Evolutionary conservation across 805 yeast species (phyloP), one percentile per base, ranked within the genome.

Genomic region (Lipomyces chichibuensis): DNA sequence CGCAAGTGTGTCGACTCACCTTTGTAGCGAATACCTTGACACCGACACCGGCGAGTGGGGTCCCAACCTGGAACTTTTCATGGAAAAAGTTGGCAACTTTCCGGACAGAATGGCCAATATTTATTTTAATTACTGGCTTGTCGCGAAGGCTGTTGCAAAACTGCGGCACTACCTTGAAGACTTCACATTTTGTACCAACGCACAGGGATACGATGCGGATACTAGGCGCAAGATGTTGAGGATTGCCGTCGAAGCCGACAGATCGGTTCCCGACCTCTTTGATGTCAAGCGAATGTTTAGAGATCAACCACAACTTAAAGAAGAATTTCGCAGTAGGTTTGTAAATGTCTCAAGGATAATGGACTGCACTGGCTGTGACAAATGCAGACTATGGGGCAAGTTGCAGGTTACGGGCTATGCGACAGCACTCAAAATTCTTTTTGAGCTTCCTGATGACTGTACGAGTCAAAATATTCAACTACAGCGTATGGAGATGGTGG

Each of bases 361-460:
- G 98, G 97, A 94, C 77, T 95, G 99, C 80, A 98, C 95, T 53
- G 98, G 97, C 51, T 95, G 99, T 81, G 99, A 95, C 77, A 84
- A 98, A 76, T 95, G 99, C 78, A 85, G 98, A 74, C 82, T 95
- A 79, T 95, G 99, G 99, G 99, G 99, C 9, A 95, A 95, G 78
- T 85, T 95, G 37, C 99, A 95, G 80, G 92, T 97, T 1, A 91
- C 95, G 17, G 99, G 99, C 25, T 95, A 95, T 77, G 99, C 98
- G 23, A 95, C 99, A 8, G 96, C 97, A 1, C 84, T 95, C 75
- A 95, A 95, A 77, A 85, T 94, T 29, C 81, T 95, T 66, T 92
- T 95, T 77, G 98, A 94, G 77, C 79, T 88, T 62, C 85, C 87
- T 54, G 80, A 80, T 60, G 82, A 81, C 60, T 76, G 75, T n/a